phyloP scores from a whole-genome alignment of 2,329 filamentous ascomycete genomes.

The Aspergillus sp. region DNA sequence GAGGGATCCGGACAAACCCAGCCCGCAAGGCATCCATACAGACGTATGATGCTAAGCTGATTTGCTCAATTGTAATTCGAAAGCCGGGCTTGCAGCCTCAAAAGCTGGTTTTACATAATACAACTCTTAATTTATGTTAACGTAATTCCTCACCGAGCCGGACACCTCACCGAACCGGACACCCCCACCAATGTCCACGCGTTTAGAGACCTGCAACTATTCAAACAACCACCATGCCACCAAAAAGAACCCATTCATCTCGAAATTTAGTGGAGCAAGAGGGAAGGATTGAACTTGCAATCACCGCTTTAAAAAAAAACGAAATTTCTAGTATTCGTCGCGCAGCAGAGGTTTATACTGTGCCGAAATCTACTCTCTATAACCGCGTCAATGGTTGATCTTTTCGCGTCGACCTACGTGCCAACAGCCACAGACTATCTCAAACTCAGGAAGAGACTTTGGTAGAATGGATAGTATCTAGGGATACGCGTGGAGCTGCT shows the following conservation, averaged over 20 bases:
- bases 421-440: background rate
- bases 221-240: no score
- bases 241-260: background rate
- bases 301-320: background rate
- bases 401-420: background rate
- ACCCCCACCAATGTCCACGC: no score
- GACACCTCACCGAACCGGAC: no score
- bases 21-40: no score
- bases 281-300: background rate
- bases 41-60: no score
- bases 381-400: background rate
- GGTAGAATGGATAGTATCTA: slow-evolving; percentile 5
- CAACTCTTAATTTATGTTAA: no score
- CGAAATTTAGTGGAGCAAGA: background rate
- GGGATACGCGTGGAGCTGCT: background rate
- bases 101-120: no score
- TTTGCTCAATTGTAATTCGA: no score
- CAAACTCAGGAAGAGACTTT: slow-evolving; percentile 6
- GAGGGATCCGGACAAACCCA: no score
- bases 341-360: background rate
- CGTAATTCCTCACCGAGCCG: no score
- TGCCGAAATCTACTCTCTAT: background rate
- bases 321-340: background rate
- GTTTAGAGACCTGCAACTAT: no score
- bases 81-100: no score